phyloP scores from a whole-genome alignment of 306 rosid species.

The Casuarina cunninghamiana region DNA sequence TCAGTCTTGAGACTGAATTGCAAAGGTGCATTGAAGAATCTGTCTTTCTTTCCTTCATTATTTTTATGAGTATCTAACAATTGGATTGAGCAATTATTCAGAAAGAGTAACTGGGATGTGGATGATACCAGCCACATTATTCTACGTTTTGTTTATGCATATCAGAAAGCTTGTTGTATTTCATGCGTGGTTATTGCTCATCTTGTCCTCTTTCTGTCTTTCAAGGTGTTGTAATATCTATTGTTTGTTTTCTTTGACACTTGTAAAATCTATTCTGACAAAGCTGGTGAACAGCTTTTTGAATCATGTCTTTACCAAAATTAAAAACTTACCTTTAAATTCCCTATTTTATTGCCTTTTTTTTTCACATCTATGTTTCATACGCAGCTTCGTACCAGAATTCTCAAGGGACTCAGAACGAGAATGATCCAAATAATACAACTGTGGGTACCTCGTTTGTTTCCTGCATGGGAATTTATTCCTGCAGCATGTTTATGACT shows the following conservation, averaged over 20 bases:
- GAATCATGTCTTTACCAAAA: neutral
- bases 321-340: neutral
- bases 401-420: slow-evolving; percentile 75
- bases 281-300: neutral
- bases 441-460: slow-evolving; percentile 64
- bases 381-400: slow-evolving; percentile 88
- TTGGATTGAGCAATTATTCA: neutral
- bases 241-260: neutral
- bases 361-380: slow-evolving; percentile 35
- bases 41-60: neutral
- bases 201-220: neutral
- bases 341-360: slow-evolving; percentile 1
- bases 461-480: slow-evolving; percentile 20
- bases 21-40: neutral
- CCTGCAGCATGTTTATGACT: slow-evolving; percentile 25
- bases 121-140: neutral
- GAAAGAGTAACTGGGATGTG: neutral
- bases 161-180: neutral
- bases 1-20: neutral
- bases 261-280: neutral
- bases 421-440: slow-evolving; percentile 88
- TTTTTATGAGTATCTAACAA: neutral
- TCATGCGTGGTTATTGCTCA: neutral
- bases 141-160: neutral
- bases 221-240: neutral